Evolutionary conservation across 805 yeast genomes (phyloP).

Genomic region (Candida cerambycidarum): DNA sequence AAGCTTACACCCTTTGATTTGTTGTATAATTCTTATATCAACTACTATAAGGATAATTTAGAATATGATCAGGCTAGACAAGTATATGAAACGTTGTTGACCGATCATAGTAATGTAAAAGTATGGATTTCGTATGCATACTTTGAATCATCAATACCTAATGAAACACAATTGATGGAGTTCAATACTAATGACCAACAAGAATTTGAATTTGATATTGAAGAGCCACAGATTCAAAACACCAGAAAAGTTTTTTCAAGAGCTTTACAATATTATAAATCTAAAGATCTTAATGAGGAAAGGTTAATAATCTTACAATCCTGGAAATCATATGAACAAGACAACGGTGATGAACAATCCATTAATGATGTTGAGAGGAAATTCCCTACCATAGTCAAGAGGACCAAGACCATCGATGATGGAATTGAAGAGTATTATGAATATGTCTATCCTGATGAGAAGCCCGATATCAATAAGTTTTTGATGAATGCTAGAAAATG

Average conservation of each 20-base stretch:
- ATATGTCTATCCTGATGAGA: constrained; percentile 69
- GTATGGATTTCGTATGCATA: constrained; percentile 67
- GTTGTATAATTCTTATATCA: constrained; percentile 42
- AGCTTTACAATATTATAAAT: constrained; percentile 49
- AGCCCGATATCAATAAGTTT: constrained; percentile 34
- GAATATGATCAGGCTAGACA: constrained; percentile 56
- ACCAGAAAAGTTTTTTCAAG: constrained; percentile 58
- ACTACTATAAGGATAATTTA: constrained; percentile 59
- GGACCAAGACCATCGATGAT: constrained; percentile 44
- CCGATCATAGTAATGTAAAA: constrained; percentile 24
- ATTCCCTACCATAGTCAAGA: constrained; percentile 54
- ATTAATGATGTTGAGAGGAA: constrained; percentile 39
- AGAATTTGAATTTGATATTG: constrained; percentile 52
- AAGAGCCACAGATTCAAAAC: constrained; percentile 48
- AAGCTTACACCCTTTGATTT: constrained; percentile 21
- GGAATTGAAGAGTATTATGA: constrained; percentile 56
- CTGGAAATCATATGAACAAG: constrained; percentile 60
- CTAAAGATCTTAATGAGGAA: constrained; percentile 28
- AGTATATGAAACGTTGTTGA: constrained; percentile 40
- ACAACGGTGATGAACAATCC: constrained; percentile 53
- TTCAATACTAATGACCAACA: constrained; percentile 43
- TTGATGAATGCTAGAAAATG: constrained; percentile 45
- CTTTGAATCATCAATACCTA: constrained; percentile 68
- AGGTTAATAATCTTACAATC: constrained; percentile 59
- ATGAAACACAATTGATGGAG: constrained; percentile 47